Base-by-base conservation (phyloP, 2,329 filamentous ascomycete genomes). In the Diaporthe sp. region DNA sequence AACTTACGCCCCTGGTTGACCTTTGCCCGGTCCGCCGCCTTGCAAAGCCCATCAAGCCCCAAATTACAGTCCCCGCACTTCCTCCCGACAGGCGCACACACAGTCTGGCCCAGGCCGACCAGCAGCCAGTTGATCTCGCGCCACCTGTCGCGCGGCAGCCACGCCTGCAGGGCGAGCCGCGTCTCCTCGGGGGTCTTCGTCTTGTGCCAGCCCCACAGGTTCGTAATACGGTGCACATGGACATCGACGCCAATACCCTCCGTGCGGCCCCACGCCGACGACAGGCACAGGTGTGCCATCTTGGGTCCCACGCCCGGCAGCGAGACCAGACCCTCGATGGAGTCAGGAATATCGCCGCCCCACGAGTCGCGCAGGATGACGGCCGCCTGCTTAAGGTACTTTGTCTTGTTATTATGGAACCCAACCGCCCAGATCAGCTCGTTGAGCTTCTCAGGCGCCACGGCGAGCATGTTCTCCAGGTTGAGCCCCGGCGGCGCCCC, bases 331-430 rank as follows among this genome's bases (percentile, higher is more conserved):
- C 93, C 95, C 77, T 92, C 89, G 71, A 96, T 91, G 0, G 93
- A 94, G 77, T 93, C 88, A 1, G 96, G 96, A 73, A 98, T 97
- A 81, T 98, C 96, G 71, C 91, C 91, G 76, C 87, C 82, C 84
- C 91, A 94, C 72, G 91, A 83, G 80, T 96, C 93, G 61, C 91
- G 89, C 37, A 98, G 87, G 46, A 98, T 92, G 44, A 89, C 85
- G 4, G 95, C 95, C 0, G 94, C 88, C 74, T 92, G 88, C 83
- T 97, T 95, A 82, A 98, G 93, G 82, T 89, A 90, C 85, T 92
- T 94, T 3, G 95, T 97, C 86, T 98, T 98, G 84, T 95, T 96
- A 82, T 98, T 98, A 86, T 98, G 96, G 83, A 98, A 98, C 37
- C 96, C 96, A 55, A 98, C 95, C 79, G 94, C 92, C 82, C 90